Evolutionary conservation across 2,329 filamentous ascomycete genomes (phyloP).

Genomic region (Talaromyces sp.): DNA sequence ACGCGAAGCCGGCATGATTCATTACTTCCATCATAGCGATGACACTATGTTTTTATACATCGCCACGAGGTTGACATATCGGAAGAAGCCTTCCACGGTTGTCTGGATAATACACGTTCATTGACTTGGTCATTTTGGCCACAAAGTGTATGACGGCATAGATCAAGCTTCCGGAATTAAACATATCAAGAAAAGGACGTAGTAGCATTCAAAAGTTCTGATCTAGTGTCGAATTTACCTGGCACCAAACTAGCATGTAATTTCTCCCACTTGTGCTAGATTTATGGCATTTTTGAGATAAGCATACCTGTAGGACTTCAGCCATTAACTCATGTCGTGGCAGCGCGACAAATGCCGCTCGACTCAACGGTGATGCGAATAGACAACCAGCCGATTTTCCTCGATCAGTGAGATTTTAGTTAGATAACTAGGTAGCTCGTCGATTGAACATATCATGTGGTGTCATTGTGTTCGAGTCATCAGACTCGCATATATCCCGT

Average conservation of each 20-base stretch:
- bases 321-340: neutral
- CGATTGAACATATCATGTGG: neutral
- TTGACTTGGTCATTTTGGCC: neutral
- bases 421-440: neutral
- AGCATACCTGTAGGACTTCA: neutral
- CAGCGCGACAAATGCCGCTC: neutral
- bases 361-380: too few relatives aligned
- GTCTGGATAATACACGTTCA: neutral
- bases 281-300: neutral
- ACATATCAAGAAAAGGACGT: neutral
- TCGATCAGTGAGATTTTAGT: too few relatives aligned
- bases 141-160: neutral
- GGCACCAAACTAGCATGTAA: neutral
- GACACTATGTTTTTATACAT: neutral
- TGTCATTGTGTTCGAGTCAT: neutral
- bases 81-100: neutral
- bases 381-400: too few relatives aligned
- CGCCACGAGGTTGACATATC: neutral
- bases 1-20: constrained; percentile 7
- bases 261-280: neutral
- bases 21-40: neutral
- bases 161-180: neutral
- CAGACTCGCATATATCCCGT: neutral
- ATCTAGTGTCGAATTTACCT: neutral
- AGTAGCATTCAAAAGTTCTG: neutral